Evolutionary conservation across 1,139 yeast genomes (phyloP).

Genomic region (Lodderomyces orthopsilosis): DNA sequence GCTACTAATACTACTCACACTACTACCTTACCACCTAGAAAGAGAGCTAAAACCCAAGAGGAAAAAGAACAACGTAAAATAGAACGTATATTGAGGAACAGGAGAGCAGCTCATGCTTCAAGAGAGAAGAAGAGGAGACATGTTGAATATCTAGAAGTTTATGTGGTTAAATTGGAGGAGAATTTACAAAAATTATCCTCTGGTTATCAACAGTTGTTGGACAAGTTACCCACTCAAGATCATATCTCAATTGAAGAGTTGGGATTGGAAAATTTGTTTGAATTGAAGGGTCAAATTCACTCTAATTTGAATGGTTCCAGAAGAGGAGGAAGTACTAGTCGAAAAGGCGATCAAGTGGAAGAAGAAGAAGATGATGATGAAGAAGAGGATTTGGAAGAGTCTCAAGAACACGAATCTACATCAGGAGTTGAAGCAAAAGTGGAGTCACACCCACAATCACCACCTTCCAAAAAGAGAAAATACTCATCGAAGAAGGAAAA

Average conservation of each 20-base stretch:
- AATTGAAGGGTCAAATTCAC: conserved; percentile 34
- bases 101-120: conserved; percentile 97
- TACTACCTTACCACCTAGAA: conserved; percentile 80
- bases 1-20: conserved; percentile 18
- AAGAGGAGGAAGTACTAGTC: conserved; percentile 6
- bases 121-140: conserved; percentile 95
- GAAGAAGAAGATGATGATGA: conserved; percentile 10
- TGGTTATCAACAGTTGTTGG: conserved; percentile 16
- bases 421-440: neutral
- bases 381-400: neutral
- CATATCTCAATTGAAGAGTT: conserved; percentile 17
- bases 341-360: conserved; percentile 11
- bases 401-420: neutral
- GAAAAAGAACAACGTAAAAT: conserved; percentile 96
- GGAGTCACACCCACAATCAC: neutral
- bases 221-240: conserved; percentile 10
- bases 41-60: conserved; percentile 93
- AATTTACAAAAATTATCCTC: conserved; percentile 26
- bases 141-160: conserved; percentile 77
- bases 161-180: conserved; percentile 49
- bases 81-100: conserved; percentile 86
- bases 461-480: conserved; percentile 13
- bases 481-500: conserved; percentile 6
- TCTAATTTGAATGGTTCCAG: conserved; percentile 24
- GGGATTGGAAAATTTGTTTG: conserved; percentile 24